Evolutionary conservation across 805 yeast species (phyloP).

Genomic region (Metschnikowia amazonensis): DNA sequence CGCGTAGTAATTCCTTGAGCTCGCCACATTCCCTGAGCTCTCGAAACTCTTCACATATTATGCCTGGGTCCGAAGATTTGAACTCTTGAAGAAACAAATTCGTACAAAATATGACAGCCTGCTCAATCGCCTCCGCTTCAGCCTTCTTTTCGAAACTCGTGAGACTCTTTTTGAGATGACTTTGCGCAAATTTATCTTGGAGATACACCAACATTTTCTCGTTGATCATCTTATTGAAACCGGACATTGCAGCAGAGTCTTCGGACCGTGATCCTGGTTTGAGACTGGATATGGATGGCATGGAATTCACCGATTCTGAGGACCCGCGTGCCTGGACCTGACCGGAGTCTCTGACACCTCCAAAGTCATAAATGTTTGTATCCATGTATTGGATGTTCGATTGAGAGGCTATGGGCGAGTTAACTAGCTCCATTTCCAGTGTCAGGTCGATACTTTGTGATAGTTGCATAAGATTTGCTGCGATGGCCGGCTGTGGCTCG

Average conservation of each 20-base stretch:
- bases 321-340: not conserved
- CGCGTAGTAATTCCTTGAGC: conserved; percentile 5
- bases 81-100: conserved; percentile 16
- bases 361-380: not conserved
- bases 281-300: conserved; percentile 4
- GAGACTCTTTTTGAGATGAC: not conserved
- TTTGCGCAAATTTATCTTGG: conserved; percentile 2
- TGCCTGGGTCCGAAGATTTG: conserved; percentile 12
- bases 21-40: conserved; percentile 7
- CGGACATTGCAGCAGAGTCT: not conserved
- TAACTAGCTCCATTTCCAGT: not conserved
- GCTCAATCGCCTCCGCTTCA: conserved; percentile 1
- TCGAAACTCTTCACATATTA: conserved; percentile 11
- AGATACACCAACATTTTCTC: conserved; percentile 2
- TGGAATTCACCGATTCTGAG: conserved; percentile 4
- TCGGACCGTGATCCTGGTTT: not conserved
- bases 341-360: not conserved
- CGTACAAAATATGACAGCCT: conserved; percentile 12
- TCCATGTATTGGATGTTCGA: not conserved
- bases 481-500: not conserved
- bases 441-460: not conserved
- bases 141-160: not conserved
- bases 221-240: not conserved
- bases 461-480: not conserved
- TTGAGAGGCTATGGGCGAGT: not conserved